These are phyloP conservation scores for Digitaria exilis DNA, from an alignment of 202 grass and related monocot genomes.

Conservation along the genomic window DNA sequence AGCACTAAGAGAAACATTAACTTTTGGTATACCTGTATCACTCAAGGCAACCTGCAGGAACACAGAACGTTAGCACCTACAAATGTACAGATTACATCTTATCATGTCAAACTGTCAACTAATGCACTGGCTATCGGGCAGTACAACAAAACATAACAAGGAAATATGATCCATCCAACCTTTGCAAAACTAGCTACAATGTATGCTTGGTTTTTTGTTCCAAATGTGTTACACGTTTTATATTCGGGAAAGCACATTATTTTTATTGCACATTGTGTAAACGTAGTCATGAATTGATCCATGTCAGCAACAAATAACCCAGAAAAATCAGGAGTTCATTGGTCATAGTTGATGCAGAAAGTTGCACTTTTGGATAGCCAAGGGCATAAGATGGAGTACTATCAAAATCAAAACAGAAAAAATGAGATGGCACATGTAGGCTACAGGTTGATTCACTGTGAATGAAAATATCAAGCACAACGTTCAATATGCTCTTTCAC, in stretches of 20 bases:
- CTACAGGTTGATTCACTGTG: not conserved
- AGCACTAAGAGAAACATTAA: conserved; percentile 66
- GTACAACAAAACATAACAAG: not conserved
- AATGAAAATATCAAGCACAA: not conserved
- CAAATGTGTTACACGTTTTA: not conserved
- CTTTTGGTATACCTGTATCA: conserved; percentile 93
- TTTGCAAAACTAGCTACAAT: not conserved
- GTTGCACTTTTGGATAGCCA: not conserved
- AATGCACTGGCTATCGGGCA: not conserved
- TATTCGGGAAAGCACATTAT: not conserved
- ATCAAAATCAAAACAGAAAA: not conserved
- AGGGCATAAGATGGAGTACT: not conserved
- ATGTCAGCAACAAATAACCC: not conserved
- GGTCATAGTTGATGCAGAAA: not conserved
- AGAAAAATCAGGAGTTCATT: not conserved
- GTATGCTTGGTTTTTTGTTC: not conserved
- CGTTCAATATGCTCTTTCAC: not conserved
- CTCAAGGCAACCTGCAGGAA: conserved; percentile 74
- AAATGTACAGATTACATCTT: not conserved
- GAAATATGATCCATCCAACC: conserved; percentile 9
- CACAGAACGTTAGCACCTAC: conserved; percentile 3
- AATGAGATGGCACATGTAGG: not conserved
- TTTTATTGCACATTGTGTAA: not conserved
- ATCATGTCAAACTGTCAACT: conserved; percentile 3
- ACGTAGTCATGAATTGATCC: not conserved